Conservation (phyloP, 192 early-diverging fungal species). For the Entrophospora sp. region DNA sequence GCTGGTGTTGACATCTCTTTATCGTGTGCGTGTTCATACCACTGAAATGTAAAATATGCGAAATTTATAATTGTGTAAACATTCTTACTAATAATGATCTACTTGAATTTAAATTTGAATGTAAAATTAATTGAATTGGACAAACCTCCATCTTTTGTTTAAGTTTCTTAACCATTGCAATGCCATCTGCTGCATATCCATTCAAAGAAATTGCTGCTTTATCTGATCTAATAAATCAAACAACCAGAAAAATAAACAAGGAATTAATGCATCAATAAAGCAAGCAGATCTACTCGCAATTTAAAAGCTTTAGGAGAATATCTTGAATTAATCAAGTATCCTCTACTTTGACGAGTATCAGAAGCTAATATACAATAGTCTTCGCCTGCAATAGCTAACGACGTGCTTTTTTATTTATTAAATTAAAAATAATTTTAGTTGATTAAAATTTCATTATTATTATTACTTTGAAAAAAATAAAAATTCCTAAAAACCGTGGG, state of each 20-base stretch:
- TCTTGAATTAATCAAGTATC: slow-evolving; percentile 92
- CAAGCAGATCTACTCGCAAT: slow-evolving; percentile 57
- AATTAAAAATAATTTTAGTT: not conserved
- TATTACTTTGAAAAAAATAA: not conserved
- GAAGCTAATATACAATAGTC: slow-evolving; percentile 90
- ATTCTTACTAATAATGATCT: not conserved
- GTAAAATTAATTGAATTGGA: not conserved
- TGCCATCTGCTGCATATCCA: slow-evolving; percentile 84
- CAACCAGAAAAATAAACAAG: not conserved
- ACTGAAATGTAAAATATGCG: slow-evolving; percentile 34
- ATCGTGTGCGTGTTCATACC: slow-evolving; percentile 87
- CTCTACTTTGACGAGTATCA: slow-evolving; percentile 92
- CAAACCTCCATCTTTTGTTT: slow-evolving; percentile 80
- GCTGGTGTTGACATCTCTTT: slow-evolving; percentile 79
- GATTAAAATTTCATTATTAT: not conserved
- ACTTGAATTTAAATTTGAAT: not conserved
- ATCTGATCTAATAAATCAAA: slow-evolving; percentile 49
- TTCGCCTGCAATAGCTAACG: slow-evolving; percentile 63
- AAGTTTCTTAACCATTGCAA: slow-evolving; percentile 73
- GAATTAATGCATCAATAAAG: no score
- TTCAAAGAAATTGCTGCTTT: slow-evolving; percentile 74
- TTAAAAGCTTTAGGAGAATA: slow-evolving; percentile 85
- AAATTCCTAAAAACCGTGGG: slow-evolving; percentile 65
- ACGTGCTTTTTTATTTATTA: not conserved
- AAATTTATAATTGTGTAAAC: not conserved